These are phyloP conservation scores for Mortierella alpina DNA, from an alignment of 192 early-diverging fungal genomes.

Conservation along the genomic window DNA sequence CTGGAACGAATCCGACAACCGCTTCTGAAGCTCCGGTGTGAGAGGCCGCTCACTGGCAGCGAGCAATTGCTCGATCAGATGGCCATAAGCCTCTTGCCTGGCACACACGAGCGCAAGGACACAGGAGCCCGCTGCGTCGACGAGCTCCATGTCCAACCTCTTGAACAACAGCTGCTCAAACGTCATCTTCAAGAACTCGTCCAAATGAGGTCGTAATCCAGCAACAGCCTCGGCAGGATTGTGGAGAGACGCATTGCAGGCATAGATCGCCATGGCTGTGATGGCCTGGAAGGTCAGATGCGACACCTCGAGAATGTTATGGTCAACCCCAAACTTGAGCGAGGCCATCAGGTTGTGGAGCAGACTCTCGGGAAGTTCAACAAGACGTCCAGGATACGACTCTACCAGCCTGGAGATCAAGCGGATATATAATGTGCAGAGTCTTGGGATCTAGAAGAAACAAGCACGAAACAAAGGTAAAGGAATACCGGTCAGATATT, in stretches of 20 bases:
- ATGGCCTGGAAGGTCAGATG: conserved; percentile 72
- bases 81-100: conserved; percentile 62
- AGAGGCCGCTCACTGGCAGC: conserved; percentile 55
- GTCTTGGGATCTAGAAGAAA: conserved; percentile 61
- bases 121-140: conserved; percentile 70
- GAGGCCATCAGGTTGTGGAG: conserved; percentile 68
- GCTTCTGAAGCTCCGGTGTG: conserved; percentile 55
- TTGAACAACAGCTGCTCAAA: conserved; percentile 71
- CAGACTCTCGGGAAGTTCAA: conserved; percentile 57
- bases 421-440: conserved; percentile 75
- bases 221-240: conserved; percentile 28
- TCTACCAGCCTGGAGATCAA: conserved; percentile 71
- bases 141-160: conserved; percentile 68
- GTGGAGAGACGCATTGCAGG: conserved; percentile 57
- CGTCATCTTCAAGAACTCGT: conserved; percentile 62
- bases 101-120: conserved; percentile 68
- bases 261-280: conserved; percentile 66
- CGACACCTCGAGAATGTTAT: conserved; percentile 70
- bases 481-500: background rate
- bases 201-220: conserved; percentile 46
- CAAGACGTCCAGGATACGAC: conserved; percentile 71
- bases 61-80: conserved; percentile 64
- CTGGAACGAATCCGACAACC: conserved; percentile 58
- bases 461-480: conserved; percentile 10
- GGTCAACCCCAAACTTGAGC: conserved; percentile 71